Conservation (phyloP, 179 eudicot genomes). For the Carnegiea gigantea region DNA sequence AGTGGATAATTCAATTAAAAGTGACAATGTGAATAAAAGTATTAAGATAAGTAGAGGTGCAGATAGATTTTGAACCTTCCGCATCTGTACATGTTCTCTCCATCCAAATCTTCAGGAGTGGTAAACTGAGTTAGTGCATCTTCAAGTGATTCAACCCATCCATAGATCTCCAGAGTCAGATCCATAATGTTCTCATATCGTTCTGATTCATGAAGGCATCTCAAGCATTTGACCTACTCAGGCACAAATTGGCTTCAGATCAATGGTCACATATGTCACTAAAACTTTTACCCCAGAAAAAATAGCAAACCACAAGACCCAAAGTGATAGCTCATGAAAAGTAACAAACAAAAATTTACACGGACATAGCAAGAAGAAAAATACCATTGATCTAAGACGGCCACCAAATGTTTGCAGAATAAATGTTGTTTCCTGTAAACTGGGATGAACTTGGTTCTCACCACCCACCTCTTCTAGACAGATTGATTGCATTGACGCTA, state of each 20-base stretch:
- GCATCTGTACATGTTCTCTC: slow-evolving; percentile 96
- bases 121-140: slow-evolving; percentile 96
- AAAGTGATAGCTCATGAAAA: slow-evolving; percentile 4
- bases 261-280: background rate
- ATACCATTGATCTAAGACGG: slow-evolving; percentile 83
- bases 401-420: slow-evolving; percentile 88
- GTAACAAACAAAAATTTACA: background rate
- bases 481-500: slow-evolving; percentile 94
- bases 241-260: slow-evolving; percentile 1
- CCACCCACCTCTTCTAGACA: slow-evolving; percentile 89
- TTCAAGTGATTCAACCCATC: slow-evolving; percentile 91
- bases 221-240: slow-evolving; percentile 76
- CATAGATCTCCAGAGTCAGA: slow-evolving; percentile 84
- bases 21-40: background rate
- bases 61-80: slow-evolving; percentile 55
- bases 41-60: background rate
- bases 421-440: slow-evolving; percentile 85
- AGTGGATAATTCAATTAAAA: slow-evolving; percentile 1
- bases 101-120: slow-evolving; percentile 86
- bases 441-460: slow-evolving; percentile 71
- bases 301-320: background rate
- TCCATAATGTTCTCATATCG: slow-evolving; percentile 90
- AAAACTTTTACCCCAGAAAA: background rate
- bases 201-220: slow-evolving; percentile 80
- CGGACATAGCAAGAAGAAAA: background rate